Evolutionary conservation across 768 basidiomycete genomes (phyloP).

Genomic region (Mycena amicta): DNA sequence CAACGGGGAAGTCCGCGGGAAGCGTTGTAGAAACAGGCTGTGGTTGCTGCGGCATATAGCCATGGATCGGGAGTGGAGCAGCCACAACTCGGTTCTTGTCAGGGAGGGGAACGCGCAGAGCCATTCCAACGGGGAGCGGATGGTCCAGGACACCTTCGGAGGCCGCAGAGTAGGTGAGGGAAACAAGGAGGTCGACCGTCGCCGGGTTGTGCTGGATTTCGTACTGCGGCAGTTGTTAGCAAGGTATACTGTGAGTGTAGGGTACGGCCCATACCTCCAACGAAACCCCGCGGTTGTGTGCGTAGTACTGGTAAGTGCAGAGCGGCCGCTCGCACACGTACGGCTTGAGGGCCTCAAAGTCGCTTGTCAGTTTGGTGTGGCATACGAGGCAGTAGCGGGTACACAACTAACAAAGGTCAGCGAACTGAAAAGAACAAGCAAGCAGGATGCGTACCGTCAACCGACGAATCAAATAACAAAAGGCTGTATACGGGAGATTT

Average conservation of each 20-base stretch:
- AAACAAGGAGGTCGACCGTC: slow-evolving; percentile 70
- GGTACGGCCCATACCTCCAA: slow-evolving; percentile 54
- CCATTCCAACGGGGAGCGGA: slow-evolving; percentile 62
- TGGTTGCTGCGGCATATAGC: not conserved
- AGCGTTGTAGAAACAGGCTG: not conserved
- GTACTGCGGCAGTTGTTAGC: slow-evolving; percentile 43
- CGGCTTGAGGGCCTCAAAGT: slow-evolving; percentile 67
- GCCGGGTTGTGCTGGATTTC: slow-evolving; percentile 67
- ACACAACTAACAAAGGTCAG: slow-evolving; percentile 48
- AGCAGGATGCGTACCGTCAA: slow-evolving; percentile 48
- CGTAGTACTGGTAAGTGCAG: slow-evolving; percentile 72
- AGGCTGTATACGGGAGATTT: slow-evolving; percentile 66
- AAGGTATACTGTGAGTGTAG: no score
- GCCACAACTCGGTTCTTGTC: slow-evolving; percentile 15
- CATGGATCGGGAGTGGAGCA: not conserved
- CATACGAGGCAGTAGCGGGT: slow-evolving; percentile 77
- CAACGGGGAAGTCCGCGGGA: not conserved
- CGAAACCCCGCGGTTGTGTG: slow-evolving; percentile 64
- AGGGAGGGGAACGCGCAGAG: slow-evolving; percentile 53
- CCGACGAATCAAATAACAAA: slow-evolving; percentile 66
- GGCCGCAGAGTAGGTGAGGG: slow-evolving; percentile 60
- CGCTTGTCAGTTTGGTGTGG: slow-evolving; percentile 55
- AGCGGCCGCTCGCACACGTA: slow-evolving; percentile 70
- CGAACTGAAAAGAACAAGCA: not conserved
- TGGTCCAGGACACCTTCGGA: slow-evolving; percentile 55